A percentile compares a stretch with the other conserved stretches of the same genome.
Conservation (phyloP, 225 moss, liverwort and hornwort species). For the Marchantia paleacea region DNA sequence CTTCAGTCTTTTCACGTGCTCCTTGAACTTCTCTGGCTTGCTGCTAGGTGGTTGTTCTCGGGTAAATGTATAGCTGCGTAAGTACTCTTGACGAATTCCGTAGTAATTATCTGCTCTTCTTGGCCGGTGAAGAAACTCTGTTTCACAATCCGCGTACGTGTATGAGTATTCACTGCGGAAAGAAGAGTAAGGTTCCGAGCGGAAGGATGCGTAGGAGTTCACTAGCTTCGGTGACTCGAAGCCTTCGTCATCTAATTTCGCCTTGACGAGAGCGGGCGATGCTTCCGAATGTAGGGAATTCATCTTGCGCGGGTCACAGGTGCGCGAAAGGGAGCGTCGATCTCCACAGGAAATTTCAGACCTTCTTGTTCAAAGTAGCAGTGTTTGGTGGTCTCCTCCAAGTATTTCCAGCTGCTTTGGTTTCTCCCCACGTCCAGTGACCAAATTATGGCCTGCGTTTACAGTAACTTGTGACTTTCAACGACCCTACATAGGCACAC, state of each 20-base stretch:
- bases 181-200: slow-evolving; percentile 9
- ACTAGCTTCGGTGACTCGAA: slow-evolving; percentile 9
- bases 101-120: slow-evolving; percentile 48
- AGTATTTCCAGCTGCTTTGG: no score
- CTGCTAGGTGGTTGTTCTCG: slow-evolving; percentile 28
- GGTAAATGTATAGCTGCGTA: slow-evolving; percentile 45
- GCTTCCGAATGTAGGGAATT: slow-evolving; percentile 7
- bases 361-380: neutral
- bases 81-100: slow-evolving; percentile 46
- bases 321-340: neutral
- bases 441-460: neutral
- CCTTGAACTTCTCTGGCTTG: slow-evolving; percentile 38
- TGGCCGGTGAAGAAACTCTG: slow-evolving; percentile 36
- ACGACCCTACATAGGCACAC: neutral
- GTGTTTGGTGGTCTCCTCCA: neutral
- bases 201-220: neutral
- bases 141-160: slow-evolving; percentile 23
- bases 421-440: neutral
- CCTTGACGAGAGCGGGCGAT: neutral
- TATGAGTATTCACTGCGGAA: slow-evolving; percentile 23
- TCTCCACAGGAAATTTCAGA: neutral
- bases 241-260: slow-evolving; percentile 5
- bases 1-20: slow-evolving; percentile 33
- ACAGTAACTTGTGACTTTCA: no score
- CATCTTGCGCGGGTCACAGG: slow-evolving; percentile 14